phyloP scores from a whole-genome alignment of 2,329 filamentous ascomycete species.

The Aspergillus sp. region DNA sequence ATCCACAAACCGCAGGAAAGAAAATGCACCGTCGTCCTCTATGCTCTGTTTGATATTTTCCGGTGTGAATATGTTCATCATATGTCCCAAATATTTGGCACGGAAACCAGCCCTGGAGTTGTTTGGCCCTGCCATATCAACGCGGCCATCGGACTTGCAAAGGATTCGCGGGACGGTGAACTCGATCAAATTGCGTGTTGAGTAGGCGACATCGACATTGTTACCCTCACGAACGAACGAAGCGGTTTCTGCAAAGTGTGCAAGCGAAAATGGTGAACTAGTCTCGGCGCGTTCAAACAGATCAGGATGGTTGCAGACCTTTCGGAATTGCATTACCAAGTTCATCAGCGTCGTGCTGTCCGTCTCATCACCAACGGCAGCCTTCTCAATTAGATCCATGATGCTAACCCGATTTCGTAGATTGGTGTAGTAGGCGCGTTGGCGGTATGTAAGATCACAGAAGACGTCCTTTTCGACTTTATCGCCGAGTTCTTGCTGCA shows the following conservation, averaged over 20 bases:
- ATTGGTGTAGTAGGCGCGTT: slow-evolving; percentile 90
- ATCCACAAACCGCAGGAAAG: slow-evolving; percentile 88
- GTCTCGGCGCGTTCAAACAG: slow-evolving; percentile 95
- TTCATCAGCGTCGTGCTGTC: slow-evolving; percentile 98
- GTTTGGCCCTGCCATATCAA: slow-evolving; percentile 72
- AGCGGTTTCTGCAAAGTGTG: slow-evolving; percentile 91
- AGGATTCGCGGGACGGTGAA: slow-evolving; percentile 81
- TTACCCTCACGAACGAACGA: slow-evolving; percentile 90
- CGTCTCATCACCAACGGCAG: slow-evolving; percentile 88
- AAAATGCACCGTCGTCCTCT: slow-evolving; percentile 70
- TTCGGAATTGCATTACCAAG: slow-evolving; percentile 98
- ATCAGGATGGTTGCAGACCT: slow-evolving; percentile 98
- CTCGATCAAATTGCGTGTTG: slow-evolving; percentile 82
- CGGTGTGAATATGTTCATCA: slow-evolving; percentile 90
- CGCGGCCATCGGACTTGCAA: slow-evolving; percentile 77
- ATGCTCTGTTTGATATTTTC: slow-evolving; percentile 73
- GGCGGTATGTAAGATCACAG: slow-evolving; percentile 94
- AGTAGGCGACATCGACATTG: slow-evolving; percentile 81
- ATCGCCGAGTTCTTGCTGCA: slow-evolving; percentile 97
- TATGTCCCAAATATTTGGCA: slow-evolving; percentile 73
- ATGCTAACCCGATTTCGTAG: slow-evolving; percentile 97
- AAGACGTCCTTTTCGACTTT: slow-evolving; percentile 97
- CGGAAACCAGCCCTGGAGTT: slow-evolving; percentile 80
- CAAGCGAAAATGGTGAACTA: slow-evolving; percentile 79
- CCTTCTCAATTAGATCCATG: slow-evolving; percentile 98